A percentile compares a stretch with the other conserved stretches of the same genome.
phyloP scores from a whole-genome alignment of 2,329 filamentous ascomycete genomes.

The Knoxdaviesia proteae region DNA sequence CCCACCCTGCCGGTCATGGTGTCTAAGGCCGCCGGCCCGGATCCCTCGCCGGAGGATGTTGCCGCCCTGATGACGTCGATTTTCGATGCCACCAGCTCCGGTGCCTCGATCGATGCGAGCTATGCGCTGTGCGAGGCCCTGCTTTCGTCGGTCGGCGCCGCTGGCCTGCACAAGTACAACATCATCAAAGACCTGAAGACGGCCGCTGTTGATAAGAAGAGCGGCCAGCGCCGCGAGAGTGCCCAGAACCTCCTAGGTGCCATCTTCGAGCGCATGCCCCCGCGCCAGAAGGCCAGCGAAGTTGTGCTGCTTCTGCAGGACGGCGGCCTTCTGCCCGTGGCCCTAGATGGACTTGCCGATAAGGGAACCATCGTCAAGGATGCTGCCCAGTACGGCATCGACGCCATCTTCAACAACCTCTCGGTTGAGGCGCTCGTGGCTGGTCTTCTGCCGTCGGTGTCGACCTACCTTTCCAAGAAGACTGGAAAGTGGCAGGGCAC shows the following conservation, averaged over 20 bases:
- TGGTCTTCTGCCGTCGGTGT: slow-evolving; percentile 59
- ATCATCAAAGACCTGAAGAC: slow-evolving; percentile 38
- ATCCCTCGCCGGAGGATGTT: slow-evolving; percentile 47
- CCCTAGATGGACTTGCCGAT: slow-evolving; percentile 71
- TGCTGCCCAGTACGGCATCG: slow-evolving; percentile 81
- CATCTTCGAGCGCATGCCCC: slow-evolving; percentile 74
- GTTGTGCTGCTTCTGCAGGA: slow-evolving; percentile 67
- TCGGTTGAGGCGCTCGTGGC: slow-evolving; percentile 65
- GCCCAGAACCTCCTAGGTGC: slow-evolving; percentile 90
- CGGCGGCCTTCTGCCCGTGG: slow-evolving; percentile 47
- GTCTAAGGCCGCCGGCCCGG: slow-evolving; percentile 25
- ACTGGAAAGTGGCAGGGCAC: slow-evolving; percentile 96
- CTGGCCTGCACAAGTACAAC: slow-evolving; percentile 30
- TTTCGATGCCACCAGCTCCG: slow-evolving; percentile 48
- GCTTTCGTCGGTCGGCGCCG: slow-evolving; percentile 29
- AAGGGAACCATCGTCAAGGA: slow-evolving; percentile 79
- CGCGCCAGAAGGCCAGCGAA: slow-evolving; percentile 58
- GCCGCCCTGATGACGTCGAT: slow-evolving; percentile 42
- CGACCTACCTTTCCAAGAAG: slow-evolving; percentile 56
- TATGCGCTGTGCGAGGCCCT: slow-evolving; percentile 41
- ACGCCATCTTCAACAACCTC: slow-evolving; percentile 65
- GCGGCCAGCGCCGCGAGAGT: slow-evolving; percentile 62
- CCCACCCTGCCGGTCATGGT: slow-evolving; percentile 20
- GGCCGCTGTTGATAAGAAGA: slow-evolving; percentile 87
- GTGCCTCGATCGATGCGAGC: slow-evolving; percentile 43